phyloP scores from a whole-genome alignment of 805 yeast species.

The Candida hungchunana region DNA sequence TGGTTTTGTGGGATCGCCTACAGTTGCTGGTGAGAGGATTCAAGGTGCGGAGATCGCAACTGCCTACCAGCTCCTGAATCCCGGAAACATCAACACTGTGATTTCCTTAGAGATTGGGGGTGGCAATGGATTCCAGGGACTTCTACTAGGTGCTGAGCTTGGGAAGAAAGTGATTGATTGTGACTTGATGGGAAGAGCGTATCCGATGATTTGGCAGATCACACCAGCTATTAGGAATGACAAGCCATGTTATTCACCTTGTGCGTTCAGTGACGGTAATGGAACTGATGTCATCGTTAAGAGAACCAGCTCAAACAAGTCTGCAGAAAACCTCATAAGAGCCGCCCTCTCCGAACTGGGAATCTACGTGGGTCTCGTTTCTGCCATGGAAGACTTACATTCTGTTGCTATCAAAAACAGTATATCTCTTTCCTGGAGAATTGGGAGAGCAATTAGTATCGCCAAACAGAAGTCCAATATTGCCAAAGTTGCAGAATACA shows the following conservation, averaged over 20 bases:
- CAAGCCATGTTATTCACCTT: conserved; percentile 23
- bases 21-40: conserved; percentile 41
- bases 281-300: conserved; percentile 36
- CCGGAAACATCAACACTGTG: conserved; percentile 30
- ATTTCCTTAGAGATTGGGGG: conserved; percentile 42
- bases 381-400: conserved; percentile 29
- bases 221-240: conserved; percentile 30
- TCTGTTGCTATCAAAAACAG: conserved; percentile 32
- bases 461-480: conserved; percentile 36
- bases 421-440: conserved; percentile 42
- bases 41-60: conserved; percentile 35
- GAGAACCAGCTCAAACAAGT: conserved; percentile 29
- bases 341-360: conserved; percentile 42
- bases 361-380: conserved; percentile 35
- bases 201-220: conserved; percentile 42
- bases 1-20: conserved; percentile 43
- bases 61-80: conserved; percentile 29
- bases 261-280: conserved; percentile 38
- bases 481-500: conserved; percentile 31
- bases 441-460: conserved; percentile 39
- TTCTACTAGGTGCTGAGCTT: conserved; percentile 27
- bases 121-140: conserved; percentile 36
- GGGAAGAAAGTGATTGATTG: conserved; percentile 32
- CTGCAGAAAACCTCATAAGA: conserved; percentile 35
- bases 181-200: conserved; percentile 46